Evolutionary conservation across 2,329 filamentous ascomycete species (phyloP).

Genomic region (Nemania abortiva): DNA sequence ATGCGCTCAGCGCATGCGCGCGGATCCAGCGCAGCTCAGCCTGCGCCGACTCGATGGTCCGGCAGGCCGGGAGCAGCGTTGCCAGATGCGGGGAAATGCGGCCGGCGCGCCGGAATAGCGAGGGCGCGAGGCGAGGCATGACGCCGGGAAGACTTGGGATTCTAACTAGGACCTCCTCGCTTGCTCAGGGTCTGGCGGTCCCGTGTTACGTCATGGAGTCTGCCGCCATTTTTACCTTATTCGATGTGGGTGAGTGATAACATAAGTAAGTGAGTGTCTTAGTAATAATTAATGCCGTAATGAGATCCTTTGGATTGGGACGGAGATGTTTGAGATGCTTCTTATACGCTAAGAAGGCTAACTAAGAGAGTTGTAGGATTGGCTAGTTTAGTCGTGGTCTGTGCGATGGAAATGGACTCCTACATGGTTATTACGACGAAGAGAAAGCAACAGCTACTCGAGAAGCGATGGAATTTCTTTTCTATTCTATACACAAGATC

Average conservation of each 20-base stretch:
- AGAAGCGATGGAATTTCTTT: constrained; percentile 18
- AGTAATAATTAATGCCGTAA: neutral
- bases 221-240: neutral
- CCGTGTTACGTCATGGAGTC: neutral
- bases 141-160: neutral
- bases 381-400: constrained; percentile 17
- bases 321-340: neutral
- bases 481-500: constrained; percentile 14
- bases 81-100: constrained; percentile 67
- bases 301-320: neutral
- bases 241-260: neutral
- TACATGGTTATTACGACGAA: too few species aligned
- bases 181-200: neutral
- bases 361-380: neutral
- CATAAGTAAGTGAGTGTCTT: neutral
- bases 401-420: constrained; percentile 5
- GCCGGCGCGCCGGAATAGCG: constrained; percentile 66
- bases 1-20: constrained; percentile 60
- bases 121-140: constrained; percentile 74
- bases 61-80: constrained; percentile 71
- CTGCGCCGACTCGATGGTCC: constrained; percentile 62
- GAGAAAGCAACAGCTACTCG: neutral
- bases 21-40: constrained; percentile 81
- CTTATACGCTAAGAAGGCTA: too few species aligned
- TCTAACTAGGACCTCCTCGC: neutral